These are phyloP conservation scores for Friedmanniomyces endolithicus DNA, from an alignment of 495 filamentous ascomycete species.

Conservation along the genomic window DNA sequence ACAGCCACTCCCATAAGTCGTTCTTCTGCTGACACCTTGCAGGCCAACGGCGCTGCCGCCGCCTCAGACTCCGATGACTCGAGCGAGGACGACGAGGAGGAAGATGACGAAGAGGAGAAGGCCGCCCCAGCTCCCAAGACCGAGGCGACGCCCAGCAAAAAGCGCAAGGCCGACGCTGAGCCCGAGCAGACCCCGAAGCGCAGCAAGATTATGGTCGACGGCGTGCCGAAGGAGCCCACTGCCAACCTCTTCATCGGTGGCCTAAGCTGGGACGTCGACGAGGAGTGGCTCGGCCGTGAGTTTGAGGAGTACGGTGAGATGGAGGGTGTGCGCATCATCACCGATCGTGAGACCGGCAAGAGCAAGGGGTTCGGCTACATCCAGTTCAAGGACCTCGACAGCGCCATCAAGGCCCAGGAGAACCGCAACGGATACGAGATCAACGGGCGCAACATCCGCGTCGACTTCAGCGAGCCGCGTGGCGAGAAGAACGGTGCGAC, in stretches of 20 bases:
- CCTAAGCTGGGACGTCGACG: constrained; percentile 89
- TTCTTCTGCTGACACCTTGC: neutral
- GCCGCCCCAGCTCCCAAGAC: neutral
- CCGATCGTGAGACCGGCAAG: constrained; percentile 66
- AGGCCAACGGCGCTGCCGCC: neutral
- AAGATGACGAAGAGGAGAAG: constrained; percentile 4
- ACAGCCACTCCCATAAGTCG: neutral
- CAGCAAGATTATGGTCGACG: constrained; percentile 53
- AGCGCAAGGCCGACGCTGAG: constrained; percentile 77
- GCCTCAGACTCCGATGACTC: constrained; percentile 26
- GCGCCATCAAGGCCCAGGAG: constrained; percentile 63
- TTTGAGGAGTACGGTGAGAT: constrained; percentile 78
- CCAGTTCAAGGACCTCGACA: constrained; percentile 61
- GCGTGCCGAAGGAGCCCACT: constrained; percentile 37
- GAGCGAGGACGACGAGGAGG: constrained; percentile 3
- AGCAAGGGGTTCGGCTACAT: constrained; percentile 97
- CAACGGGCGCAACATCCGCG: constrained; percentile 74
- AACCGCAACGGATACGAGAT: constrained; percentile 69
- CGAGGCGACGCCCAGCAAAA: constrained; percentile 41
- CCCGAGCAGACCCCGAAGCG: constrained; percentile 61
- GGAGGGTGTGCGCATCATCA: constrained; percentile 63
- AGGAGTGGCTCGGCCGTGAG: constrained; percentile 75
- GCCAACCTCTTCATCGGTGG: constrained; percentile 84
- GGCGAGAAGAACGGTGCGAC: constrained; percentile 23
- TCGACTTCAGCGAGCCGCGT: constrained; percentile 75